Conservation (phyloP, 345 rosid species). For the Salix viminalis region DNA sequence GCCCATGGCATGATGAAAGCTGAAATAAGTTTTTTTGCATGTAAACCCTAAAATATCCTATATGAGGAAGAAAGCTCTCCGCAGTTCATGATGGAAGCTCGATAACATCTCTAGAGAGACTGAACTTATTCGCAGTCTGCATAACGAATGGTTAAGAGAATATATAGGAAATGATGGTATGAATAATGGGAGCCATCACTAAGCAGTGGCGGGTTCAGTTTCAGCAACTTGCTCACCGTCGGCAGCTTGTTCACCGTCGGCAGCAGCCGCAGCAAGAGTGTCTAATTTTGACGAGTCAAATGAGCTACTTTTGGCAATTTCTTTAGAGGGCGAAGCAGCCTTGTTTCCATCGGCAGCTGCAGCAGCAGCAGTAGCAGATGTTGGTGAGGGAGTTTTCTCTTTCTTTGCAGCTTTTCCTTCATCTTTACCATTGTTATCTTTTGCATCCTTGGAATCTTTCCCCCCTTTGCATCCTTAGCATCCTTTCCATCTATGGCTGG, state of each 20-base stretch:
- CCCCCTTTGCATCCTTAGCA: conserved; percentile 29
- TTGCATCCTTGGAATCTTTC: conserved; percentile 13
- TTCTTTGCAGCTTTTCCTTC: conserved; percentile 20
- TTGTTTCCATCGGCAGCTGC: conserved; percentile 20
- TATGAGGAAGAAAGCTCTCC: conserved; percentile 11
- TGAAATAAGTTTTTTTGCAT: neutral
- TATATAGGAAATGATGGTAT: conserved; percentile 1
- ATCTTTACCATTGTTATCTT: conserved; percentile 37
- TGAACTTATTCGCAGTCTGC: conserved; percentile 18
- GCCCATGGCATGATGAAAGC: too few species aligned
- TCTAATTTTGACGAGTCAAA: conserved; percentile 34
- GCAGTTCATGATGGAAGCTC: neutral
- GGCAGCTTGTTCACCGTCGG: neutral
- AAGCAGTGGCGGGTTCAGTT: conserved; percentile 22
- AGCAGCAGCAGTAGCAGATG: conserved; percentile 6
- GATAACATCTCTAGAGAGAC: neutral
- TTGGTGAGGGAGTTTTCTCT: neutral
- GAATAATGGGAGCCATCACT: conserved; percentile 12
- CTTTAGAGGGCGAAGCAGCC: conserved; percentile 37
- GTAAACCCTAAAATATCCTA: conserved; percentile 8
- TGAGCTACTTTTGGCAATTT: conserved; percentile 14
- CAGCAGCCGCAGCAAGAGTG: conserved; percentile 9
- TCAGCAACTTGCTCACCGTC: conserved; percentile 30
- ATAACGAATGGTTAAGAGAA: neutral
- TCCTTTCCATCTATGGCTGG: conserved; percentile 51